Base-by-base conservation (phyloP, 2,329 filamentous ascomycete species). In the Colletotrichum tamarilloi region DNA sequence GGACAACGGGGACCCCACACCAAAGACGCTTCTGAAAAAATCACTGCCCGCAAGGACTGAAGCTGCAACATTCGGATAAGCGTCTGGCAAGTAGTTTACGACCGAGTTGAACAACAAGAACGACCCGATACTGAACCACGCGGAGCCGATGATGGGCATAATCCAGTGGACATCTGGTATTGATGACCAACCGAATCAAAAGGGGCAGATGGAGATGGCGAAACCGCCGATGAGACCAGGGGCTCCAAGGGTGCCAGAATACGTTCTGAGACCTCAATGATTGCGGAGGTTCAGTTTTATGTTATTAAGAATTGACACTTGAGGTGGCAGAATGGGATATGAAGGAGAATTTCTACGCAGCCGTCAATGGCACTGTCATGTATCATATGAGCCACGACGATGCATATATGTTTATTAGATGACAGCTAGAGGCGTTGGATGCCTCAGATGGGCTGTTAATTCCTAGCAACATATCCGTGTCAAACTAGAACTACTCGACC, bases 151-250 rank as follows among this genome's bases (percentile, higher is more conserved):
- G 68, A 89, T 87, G 12, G 88, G 87, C 32, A 86, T 85, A 72
- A 89, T 87, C 86, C 86, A 92, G 82, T 91, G 88, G 69, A 93
- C 87, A 72, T 80, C 85, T 24, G 87, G 78, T 79, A 89, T 92
- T 9, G 90, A 90, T 9, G 92, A 93, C 91, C 92, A 94, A 5
- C 87, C 91, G 80, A 94, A 94, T 76, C 92, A 90, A 79, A 94
- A 93, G 0, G 94, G 80, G 11, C 91, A 91, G 73, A 92, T 84
- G 7, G 92, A 91, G 24, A 94, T 91, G 4, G 93, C 82, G 64
- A 92, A 83, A 0, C 87, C 90, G 26, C 93, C 92, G 30, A 67
- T 2, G 56, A 42, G 38, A 22, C 56, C 12, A 1, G 42, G 22
- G 14, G 46, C 49, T 24, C 28, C n/a, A 28, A 42, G 1, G 42